phyloP scores from a whole-genome alignment of 1,284 basidiomycete species.

The Leccinum griseonigrum region DNA sequence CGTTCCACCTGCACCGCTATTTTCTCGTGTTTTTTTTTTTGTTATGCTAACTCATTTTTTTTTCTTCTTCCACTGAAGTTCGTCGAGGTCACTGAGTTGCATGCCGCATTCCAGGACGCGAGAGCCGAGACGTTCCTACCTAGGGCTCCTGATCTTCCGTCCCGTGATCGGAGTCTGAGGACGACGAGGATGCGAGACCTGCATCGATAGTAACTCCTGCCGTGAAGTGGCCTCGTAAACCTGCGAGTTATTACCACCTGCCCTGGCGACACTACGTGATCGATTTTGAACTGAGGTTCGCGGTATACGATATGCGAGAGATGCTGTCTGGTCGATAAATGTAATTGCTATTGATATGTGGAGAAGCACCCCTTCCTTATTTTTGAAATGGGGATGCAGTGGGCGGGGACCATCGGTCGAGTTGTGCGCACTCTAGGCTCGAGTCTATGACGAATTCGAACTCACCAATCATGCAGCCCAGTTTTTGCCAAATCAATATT shows the following conservation, averaged over 20 bases:
- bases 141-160: conserved; percentile 24
- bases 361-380: background rate
- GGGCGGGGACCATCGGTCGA: background rate
- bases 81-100: conserved; percentile 25
- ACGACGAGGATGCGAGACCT: background rate
- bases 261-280: background rate
- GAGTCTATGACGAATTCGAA: background rate
- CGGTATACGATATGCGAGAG: background rate
- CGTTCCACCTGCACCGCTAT: background rate
- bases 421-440: background rate
- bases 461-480: background rate
- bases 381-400: background rate
- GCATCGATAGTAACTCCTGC: background rate
- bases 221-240: background rate
- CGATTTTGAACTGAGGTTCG: background rate
- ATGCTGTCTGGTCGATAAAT: background rate
- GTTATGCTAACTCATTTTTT: conserved; percentile 6
- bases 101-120: conserved; percentile 31
- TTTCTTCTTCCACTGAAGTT: conserved; percentile 19
- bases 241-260: background rate
- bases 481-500: background rate
- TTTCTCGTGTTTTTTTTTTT: background rate
- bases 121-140: conserved; percentile 30
- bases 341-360: background rate
- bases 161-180: background rate